Evolutionary conservation across 2,329 filamentous ascomycete genomes (phyloP).

Genomic region (Aspergillus ruber): DNA sequence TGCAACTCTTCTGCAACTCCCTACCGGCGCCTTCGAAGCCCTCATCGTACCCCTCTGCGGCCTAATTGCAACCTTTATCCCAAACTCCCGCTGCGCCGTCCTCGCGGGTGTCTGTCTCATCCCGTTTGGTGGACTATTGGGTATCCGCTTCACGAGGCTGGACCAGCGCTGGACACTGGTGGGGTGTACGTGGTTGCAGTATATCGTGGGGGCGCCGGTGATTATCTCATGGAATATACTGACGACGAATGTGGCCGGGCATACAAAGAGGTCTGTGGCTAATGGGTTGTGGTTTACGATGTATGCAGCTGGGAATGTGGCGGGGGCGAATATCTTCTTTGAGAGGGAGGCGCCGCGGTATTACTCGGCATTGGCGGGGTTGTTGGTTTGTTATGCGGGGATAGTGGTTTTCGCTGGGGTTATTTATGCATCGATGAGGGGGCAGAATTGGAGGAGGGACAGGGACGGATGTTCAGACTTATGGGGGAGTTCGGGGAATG

Average conservation of each 20-base stretch:
- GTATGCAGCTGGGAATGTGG: slow-evolving; percentile 45
- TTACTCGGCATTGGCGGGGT: slow-evolving; percentile 38
- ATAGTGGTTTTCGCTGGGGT: slow-evolving; percentile 31
- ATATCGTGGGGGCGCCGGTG: slow-evolving; percentile 45
- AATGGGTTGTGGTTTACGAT: slow-evolving; percentile 47
- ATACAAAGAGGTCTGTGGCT: slow-evolving; percentile 47
- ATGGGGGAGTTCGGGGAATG: slow-evolving; percentile 6
- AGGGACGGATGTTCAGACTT: slow-evolving; percentile 1
- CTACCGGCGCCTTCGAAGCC: slow-evolving; percentile 29
- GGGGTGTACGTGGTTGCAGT: slow-evolving; percentile 50
- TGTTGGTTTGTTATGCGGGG: slow-evolving; percentile 40
- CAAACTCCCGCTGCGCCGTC: slow-evolving; percentile 33
- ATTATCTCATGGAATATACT: slow-evolving; percentile 49
- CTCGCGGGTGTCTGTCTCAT: slow-evolving; percentile 23
- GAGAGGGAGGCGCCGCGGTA: slow-evolving; percentile 40
- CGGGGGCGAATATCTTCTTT: slow-evolving; percentile 44
- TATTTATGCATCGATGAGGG: slow-evolving; percentile 18
- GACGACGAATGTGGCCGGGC: slow-evolving; percentile 42
- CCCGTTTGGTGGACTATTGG: slow-evolving; percentile 43
- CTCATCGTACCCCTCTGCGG: slow-evolving; percentile 31
- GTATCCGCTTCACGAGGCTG: slow-evolving; percentile 44
- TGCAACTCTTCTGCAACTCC: slow-evolving; percentile 29
- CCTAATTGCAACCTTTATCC: slow-evolving; percentile 38
- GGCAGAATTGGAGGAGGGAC: slow-evolving; percentile 20
- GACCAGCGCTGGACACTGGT: slow-evolving; percentile 42